These are phyloP conservation scores for Lodderomyces metapsilosis DNA, from an alignment of 1,139 yeast species.

Conservation along the genomic window DNA sequence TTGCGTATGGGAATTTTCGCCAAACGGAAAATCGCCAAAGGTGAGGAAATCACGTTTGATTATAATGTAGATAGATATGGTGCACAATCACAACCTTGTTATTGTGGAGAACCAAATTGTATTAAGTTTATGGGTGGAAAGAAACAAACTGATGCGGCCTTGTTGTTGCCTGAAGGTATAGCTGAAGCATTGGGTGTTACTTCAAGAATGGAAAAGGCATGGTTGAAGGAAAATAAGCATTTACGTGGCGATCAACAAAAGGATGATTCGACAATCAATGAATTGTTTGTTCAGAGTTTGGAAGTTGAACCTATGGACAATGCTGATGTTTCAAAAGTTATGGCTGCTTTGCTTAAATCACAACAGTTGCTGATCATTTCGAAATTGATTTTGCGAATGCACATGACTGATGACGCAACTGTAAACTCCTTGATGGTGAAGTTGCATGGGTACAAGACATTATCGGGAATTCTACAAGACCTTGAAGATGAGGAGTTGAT, in stretches of 20 bases:
- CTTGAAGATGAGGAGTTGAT: constrained; percentile 36
- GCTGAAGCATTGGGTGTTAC: constrained; percentile 86
- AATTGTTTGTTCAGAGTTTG: constrained; percentile 61
- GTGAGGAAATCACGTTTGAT: constrained; percentile 94
- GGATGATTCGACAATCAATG: constrained; percentile 61
- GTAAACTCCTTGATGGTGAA: constrained; percentile 63
- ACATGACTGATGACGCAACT: constrained; percentile 51
- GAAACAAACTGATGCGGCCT: constrained; percentile 89
- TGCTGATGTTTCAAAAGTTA: constrained; percentile 72
- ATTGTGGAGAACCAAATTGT: constrained; percentile 92
- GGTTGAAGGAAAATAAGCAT: constrained; percentile 61
- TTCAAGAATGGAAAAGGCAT: constrained; percentile 56
- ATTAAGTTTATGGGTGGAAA: constrained; percentile 93
- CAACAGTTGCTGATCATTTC: constrained; percentile 67
- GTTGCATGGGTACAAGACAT: constrained; percentile 85
- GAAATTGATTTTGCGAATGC: constrained; percentile 68
- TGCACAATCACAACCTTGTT: constrained; percentile 90
- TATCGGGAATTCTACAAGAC: constrained; percentile 57
- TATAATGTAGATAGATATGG: constrained; percentile 97
- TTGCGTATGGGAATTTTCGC: constrained; percentile 95
- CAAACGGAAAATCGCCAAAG: constrained; percentile 63
- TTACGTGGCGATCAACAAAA: constrained; percentile 47
- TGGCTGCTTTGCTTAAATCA: constrained; percentile 77
- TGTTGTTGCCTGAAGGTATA: constrained; percentile 75
- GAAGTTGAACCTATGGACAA: constrained; percentile 52